phyloP scores from a whole-genome alignment of 2,329 filamentous ascomycete species.

The Sarocladium strictum region DNA sequence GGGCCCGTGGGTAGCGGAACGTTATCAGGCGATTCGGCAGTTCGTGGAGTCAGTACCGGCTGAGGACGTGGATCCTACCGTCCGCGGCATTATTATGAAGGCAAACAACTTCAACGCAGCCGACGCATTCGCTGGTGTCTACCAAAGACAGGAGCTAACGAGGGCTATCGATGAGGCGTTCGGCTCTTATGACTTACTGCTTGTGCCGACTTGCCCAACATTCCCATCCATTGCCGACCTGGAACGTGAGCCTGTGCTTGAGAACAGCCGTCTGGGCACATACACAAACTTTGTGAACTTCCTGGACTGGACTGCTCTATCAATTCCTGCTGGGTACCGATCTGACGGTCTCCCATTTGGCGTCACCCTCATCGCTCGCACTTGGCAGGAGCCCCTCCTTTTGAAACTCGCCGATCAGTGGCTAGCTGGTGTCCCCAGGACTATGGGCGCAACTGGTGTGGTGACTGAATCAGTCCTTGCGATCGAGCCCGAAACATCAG shows the following conservation, averaged over 20 bases:
- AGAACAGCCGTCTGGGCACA: constrained; percentile 47
- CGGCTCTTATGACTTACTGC: constrained; percentile 37
- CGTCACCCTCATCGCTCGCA: constrained; percentile 28
- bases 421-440: constrained; percentile 16
- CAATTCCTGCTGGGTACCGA: constrained; percentile 43
- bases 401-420: constrained; percentile 22
- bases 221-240: constrained; percentile 47
- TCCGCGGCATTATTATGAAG: constrained; percentile 30
- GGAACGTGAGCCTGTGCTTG: constrained; percentile 41
- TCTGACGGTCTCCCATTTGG: constrained; percentile 30
- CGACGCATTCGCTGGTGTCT: constrained; percentile 37
- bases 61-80: constrained; percentile 27
- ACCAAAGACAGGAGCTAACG: constrained; percentile 31
- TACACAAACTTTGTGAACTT: constrained; percentile 59
- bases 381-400: constrained; percentile 28
- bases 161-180: constrained; percentile 34
- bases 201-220: constrained; percentile 52
- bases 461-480: neutral
- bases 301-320: constrained; percentile 48
- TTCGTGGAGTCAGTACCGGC: constrained; percentile 32
- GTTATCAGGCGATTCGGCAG: constrained; percentile 44
- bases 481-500: neutral
- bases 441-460: constrained; percentile 23
- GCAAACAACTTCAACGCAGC: constrained; percentile 35
- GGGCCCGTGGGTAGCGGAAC: constrained; percentile 51